Evolutionary conservation across 2,329 filamentous ascomycete genomes (phyloP).

Genomic region (Paradendryphiella salina): DNA sequence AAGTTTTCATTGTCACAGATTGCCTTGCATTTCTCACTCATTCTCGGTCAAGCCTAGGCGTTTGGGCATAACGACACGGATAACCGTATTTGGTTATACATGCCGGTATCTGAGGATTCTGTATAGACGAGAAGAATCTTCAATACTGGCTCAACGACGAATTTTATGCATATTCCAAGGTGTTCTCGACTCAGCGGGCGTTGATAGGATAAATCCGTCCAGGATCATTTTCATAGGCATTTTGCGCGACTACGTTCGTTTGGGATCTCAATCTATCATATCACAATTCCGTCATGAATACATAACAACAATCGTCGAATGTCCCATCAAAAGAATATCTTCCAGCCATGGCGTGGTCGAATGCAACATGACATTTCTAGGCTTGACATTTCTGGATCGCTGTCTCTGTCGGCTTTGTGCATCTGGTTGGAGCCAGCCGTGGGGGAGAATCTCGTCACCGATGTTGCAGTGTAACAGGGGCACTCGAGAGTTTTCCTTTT

Average conservation of each 20-base stretch:
- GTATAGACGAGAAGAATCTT: neutral
- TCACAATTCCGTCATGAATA: constrained; percentile 7
- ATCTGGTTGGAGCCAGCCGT: neutral
- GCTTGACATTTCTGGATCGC: neutral
- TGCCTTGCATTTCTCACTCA: constrained; percentile 11
- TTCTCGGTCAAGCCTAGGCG: constrained; percentile 8
- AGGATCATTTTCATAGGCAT: constrained; percentile 6
- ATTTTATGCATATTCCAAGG: constrained; percentile 20
- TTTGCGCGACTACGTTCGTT: constrained; percentile 4
- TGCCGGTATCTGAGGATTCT: neutral
- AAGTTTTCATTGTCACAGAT: constrained; percentile 15
- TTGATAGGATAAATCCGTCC: constrained; percentile 10
- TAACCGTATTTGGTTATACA: constrained; percentile 15
- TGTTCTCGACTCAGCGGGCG: constrained; percentile 16
- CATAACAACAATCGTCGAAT: neutral
- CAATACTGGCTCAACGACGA: constrained; percentile 4
- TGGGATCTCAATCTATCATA: constrained; percentile 10
- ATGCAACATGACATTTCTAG: neutral
- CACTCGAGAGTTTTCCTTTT: neutral
- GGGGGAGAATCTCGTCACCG: neutral
- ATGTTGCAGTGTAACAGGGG: neutral
- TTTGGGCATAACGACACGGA: constrained; percentile 20
- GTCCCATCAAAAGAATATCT: neutral
- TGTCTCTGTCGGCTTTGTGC: neutral
- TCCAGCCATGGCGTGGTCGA: neutral